Percentiles rank a stretch among this genome's conserved stretches.
Conservation (phyloP, 2,329 filamentous ascomycete species). For the Simplicillium aogashimaense region DNA sequence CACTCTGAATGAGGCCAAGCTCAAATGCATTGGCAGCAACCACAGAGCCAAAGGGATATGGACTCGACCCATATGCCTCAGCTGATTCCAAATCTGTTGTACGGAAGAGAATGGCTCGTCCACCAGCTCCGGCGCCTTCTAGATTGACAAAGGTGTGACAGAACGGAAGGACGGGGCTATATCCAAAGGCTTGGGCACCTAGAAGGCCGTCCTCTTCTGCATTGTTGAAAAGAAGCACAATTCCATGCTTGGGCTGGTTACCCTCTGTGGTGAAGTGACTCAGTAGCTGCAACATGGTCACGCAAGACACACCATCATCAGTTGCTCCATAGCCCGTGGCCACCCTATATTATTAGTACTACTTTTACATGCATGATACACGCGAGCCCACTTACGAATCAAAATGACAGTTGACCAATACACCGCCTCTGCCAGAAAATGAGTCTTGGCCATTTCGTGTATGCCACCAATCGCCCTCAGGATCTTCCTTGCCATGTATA, state of each 20-base stretch:
- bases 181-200: conserved; percentile 74
- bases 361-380: not conserved
- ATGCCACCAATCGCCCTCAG: conserved; percentile 65
- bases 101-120: conserved; percentile 77
- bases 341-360: conserved; percentile 43
- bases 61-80: conserved; percentile 59
- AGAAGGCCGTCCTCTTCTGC: conserved; percentile 90
- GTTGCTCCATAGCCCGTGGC: conserved; percentile 89
- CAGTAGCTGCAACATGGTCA: conserved; percentile 77
- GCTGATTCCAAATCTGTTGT: conserved; percentile 82
- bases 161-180: conserved; percentile 71
- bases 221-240: conserved; percentile 86
- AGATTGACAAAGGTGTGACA: conserved; percentile 87
- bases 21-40: conserved; percentile 79
- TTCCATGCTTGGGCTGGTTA: conserved; percentile 65
- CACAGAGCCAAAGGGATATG: conserved; percentile 75
- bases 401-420: conserved; percentile 91
- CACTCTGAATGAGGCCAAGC: conserved; percentile 65
- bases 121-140: conserved; percentile 88
- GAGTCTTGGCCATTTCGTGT: conserved; percentile 26
- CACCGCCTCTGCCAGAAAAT: conserved; percentile 57
- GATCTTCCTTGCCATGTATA: conserved; percentile 71
- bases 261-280: conserved; percentile 70
- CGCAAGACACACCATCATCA: conserved; percentile 83
- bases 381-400: conserved; percentile 45